Evolutionary conservation across 2,329 filamentous ascomycete species (phyloP).

Genomic region (Mollisia scopiformis): DNA sequence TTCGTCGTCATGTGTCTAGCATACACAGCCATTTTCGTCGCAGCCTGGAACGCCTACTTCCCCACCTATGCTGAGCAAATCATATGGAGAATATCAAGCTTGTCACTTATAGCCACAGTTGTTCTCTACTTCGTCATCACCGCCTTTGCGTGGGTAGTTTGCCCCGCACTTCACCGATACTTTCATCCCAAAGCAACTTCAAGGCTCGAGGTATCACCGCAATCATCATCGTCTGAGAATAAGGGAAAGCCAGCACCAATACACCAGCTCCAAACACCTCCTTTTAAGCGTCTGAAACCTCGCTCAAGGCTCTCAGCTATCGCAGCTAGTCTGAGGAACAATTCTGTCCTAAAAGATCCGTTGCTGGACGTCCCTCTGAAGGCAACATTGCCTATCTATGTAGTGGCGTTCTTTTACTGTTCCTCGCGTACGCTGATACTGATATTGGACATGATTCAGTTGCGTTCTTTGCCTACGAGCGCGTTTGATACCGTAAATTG

Average conservation of each 20-base stretch:
- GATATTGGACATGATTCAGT: slow-evolving; percentile 8
- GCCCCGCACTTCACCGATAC: background rate
- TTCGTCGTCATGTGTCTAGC: background rate
- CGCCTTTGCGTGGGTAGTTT: slow-evolving; percentile 1
- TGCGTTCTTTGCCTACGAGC: slow-evolving; percentile 14
- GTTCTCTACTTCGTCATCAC: slow-evolving; percentile 7
- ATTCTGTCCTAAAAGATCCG: slow-evolving; percentile 13
- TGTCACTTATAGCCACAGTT: background rate
- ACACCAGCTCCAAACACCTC: background rate
- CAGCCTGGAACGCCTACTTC: slow-evolving; percentile 13
- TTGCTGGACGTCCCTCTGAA: slow-evolving; percentile 12
- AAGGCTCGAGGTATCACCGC: background rate
- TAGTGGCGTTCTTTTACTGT: slow-evolving; percentile 14
- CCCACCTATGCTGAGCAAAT: slow-evolving; percentile 10
- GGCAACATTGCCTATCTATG: slow-evolving; percentile 15
- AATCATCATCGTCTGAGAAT: background rate
- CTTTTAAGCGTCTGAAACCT: background rate
- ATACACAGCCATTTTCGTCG: slow-evolving; percentile 11
- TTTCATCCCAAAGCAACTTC: background rate
- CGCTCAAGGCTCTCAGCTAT: background rate
- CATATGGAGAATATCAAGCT: slow-evolving; percentile 12
- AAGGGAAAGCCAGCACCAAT: background rate
- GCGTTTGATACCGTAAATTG: slow-evolving; percentile 17
- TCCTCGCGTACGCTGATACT: slow-evolving; percentile 2
- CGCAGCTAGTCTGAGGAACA: slow-evolving; percentile 9